Evolutionary conservation across 352 stramenopile genomes (phyloP), one percentile per base, ranked within the genome.

Genomic region (Pelagophyceae sp.): DNA sequence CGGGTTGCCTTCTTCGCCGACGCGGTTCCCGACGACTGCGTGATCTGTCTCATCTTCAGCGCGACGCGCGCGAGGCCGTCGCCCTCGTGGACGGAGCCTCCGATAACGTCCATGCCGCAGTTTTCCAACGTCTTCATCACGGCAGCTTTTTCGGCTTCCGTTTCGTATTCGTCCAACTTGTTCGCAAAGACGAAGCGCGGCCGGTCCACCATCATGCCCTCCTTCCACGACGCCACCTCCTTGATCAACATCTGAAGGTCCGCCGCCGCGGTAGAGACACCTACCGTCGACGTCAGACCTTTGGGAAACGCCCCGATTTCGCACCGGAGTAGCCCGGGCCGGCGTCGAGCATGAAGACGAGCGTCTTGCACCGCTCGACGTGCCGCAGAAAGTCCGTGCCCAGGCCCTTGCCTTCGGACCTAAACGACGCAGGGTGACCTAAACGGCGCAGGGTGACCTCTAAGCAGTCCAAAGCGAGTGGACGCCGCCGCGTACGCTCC

Each of bases 341-440:
- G 58, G 58, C 58, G 58, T 67, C 58, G 38, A 90, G 40, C 27
- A 92, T 83, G 76, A 93, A 89, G 20, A 90, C 76, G n/a, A 93
- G 40, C 81, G 95, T 90, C 80, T 95, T 94, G 76, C 93, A 97
- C 38, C 94, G 92, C 80, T 98, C 91, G 75, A 98, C 96, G 81
- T 98, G 94, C 19, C 93, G 88, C 79, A 90, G 82, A 82, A 99
- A 99, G 76, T 98, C 94, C 65, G 98, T 92, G 29, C 96, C 96
- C 37, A 98, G 87, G 1, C 96, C 96, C 78, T 95, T 90, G 63
- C 98, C 98, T 51, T 93, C 88, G 75, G 98, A n/a, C n/a, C n/a
- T n/a, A n/a, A n/a, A n/a, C n/a, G n/a, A n/a, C n/a, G n/a, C n/a
- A n/a, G n/a, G n/a, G n/a, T n/a, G n/a, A n/a, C n/a, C n/a, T n/a